Evolutionary conservation across 2,329 filamentous ascomycete genomes (phyloP).

Genomic region (Apiospora rasikravindrae): DNA sequence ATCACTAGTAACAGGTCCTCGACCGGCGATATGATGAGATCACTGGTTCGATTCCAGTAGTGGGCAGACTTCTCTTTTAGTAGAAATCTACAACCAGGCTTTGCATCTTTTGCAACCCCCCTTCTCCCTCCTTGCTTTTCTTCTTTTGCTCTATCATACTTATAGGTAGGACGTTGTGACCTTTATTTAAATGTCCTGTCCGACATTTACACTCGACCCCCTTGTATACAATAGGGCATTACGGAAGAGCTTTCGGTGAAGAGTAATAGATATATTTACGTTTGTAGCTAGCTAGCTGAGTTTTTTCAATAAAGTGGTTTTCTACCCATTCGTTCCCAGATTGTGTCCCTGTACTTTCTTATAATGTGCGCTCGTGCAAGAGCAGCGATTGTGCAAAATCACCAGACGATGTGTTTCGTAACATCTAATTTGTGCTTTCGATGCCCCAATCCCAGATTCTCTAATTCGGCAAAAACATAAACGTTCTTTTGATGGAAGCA

Average conservation of each 20-base stretch:
- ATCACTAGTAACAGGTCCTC: not conserved
- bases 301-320: not conserved
- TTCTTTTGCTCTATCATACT: not conserved
- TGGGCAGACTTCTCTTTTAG: not conserved
- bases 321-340: not conserved
- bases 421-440: not conserved
- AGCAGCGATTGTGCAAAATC: not conserved
- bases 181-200: too few relatives aligned
- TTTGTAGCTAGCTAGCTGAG: not conserved
- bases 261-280: not conserved
- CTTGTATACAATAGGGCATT: too few relatives aligned
- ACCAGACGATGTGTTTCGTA: not conserved
- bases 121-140: too few relatives aligned
- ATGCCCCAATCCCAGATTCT: not conserved
- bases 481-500: not conserved
- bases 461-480: not conserved
- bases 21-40: too few relatives aligned
- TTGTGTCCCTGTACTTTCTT: not conserved
- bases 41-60: slow-evolving; percentile 8
- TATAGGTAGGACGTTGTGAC: too few relatives aligned
- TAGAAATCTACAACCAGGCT: too few relatives aligned
- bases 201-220: too few relatives aligned
- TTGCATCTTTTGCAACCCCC: too few relatives aligned
- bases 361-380: not conserved
- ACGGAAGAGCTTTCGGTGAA: not conserved